Base-by-base conservation (phyloP, 2,329 filamentous ascomycete genomes). In the Pezicula radicicola region DNA sequence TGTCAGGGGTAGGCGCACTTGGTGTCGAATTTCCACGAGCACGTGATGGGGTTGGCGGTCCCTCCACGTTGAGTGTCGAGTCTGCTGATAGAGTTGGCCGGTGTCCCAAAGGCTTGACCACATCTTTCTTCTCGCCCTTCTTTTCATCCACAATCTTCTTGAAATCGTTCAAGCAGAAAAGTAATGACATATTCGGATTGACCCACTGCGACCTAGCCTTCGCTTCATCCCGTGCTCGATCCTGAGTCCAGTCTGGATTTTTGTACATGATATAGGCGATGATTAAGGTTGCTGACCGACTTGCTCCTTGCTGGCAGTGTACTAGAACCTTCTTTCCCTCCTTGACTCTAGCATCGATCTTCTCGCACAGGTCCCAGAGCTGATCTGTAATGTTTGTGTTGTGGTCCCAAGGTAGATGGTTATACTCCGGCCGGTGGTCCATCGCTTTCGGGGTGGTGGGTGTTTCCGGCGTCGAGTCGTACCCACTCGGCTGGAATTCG, bases 151-250 rank as follows among this genome's bases (percentile, higher is more conserved):
- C 67, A 46, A 85, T 75, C 63, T 86, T 86, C 60, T 86, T 83
- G 65, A 92, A 93, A 63, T 93, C 89, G 67, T 92, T 89, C 45
- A 95, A 74, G 60, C 90, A 91, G 76, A 94, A 94, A 78, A 95
- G 91, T 59, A 95, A 76, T 60, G 89, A 89, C 90, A 95, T 95
- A 68, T 95, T 95, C 0, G 89, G 89, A 53, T 89, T 91, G 61
- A 95, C 93, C 89, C 90, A 95, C 64, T 80, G 84, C 68, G 89
- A 94, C 71, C 88, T 88, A 49, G 82, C 79, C 70, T 95, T 91
- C 3, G 90, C 89, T 3, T 85, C 80, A 65, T 91, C 84, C 66
- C 94, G 94, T 2, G 89, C 88, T 66, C 93, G 88, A 63, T 93
- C 91, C 49, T 93, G 88, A 60, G 80, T 89, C 62, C 91, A 72